Percentiles rank a stretch among this genome's conserved stretches.
Conservation (phyloP, 1,284 basidiomycete genomes). For the Ceratobasidium sp. region DNA sequence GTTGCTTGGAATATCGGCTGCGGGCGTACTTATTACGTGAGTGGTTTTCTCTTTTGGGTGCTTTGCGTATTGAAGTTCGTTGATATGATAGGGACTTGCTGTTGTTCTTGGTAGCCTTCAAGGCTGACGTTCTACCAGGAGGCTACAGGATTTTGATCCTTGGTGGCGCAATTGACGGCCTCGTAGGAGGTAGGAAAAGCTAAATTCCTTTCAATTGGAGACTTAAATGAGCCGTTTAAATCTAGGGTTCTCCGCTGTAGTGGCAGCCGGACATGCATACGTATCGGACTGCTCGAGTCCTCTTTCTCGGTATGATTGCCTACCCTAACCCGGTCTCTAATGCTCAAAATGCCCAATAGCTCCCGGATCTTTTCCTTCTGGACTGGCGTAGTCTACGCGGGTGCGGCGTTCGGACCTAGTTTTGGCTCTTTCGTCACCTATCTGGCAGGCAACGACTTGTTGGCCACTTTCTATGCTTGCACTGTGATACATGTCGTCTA, state of each 20-base stretch:
- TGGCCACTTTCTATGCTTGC: conserved; percentile 83
- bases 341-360: conserved; percentile 1
- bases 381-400: conserved; percentile 72
- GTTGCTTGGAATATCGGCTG: conserved; percentile 72
- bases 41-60: conserved; percentile 45
- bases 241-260: conserved; percentile 66
- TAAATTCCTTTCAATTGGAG: not conserved
- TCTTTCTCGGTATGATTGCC: conserved; percentile 57
- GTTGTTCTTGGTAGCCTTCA: conserved; percentile 76
- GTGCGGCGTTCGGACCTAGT: conserved; percentile 80
- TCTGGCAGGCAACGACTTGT: conserved; percentile 64
- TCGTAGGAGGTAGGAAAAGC: conserved; percentile 74
- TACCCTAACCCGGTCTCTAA: not conserved
- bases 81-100: conserved; percentile 66
- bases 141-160: conserved; percentile 86
- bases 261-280: conserved; percentile 73
- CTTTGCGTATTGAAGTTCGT: not conserved
- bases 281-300: conserved; percentile 71
- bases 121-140: conserved; percentile 72
- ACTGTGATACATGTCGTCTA: conserved; percentile 65
- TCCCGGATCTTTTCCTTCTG: conserved; percentile 74
- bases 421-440: conserved; percentile 76
- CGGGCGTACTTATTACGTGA: conserved; percentile 73
- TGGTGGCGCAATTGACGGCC: conserved; percentile 80
- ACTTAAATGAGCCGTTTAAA: not conserved